These are phyloP conservation scores for Powellomyces hirtus DNA, from an alignment of 192 early-diverging fungal genomes.

Conservation along the genomic window DNA sequence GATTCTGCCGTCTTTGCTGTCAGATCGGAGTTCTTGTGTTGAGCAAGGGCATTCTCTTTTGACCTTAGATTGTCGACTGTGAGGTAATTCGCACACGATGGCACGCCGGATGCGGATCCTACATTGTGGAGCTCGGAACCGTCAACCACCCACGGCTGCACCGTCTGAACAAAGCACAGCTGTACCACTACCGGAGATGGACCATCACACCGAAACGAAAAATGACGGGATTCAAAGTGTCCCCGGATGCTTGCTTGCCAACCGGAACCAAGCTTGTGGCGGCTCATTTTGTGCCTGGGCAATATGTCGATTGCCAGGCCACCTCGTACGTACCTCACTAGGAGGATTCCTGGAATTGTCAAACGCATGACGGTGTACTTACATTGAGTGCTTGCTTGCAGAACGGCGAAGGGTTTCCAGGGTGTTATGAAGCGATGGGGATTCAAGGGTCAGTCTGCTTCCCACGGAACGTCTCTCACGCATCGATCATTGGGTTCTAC, in stretches of 20 bases:
- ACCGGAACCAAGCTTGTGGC: slow-evolving; percentile 66
- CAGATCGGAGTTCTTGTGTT: not conserved
- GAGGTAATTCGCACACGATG: slow-evolving; percentile 46
- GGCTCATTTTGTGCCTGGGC: slow-evolving; percentile 92
- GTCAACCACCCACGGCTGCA: slow-evolving; percentile 36
- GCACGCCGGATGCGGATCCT: slow-evolving; percentile 31
- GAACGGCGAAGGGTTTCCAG: slow-evolving; percentile 91
- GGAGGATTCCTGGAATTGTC: too few species aligned
- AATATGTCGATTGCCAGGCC: slow-evolving; percentile 88
- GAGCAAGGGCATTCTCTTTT: not conserved
- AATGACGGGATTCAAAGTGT: slow-evolving; percentile 79
- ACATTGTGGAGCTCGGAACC: slow-evolving; percentile 48
- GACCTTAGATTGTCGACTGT: slow-evolving; percentile 42
- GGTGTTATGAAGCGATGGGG: slow-evolving; percentile 98
- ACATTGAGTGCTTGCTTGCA: too few species aligned
- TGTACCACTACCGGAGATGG: slow-evolving; percentile 71
- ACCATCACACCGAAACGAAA: slow-evolving; percentile 75
- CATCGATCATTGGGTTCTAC: slow-evolving; percentile 89
- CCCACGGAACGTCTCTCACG: slow-evolving; percentile 88
- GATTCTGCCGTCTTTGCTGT: not conserved
- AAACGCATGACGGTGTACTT: too few species aligned
- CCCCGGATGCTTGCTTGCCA: slow-evolving; percentile 81
- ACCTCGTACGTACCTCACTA: too few species aligned
- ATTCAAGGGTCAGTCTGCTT: slow-evolving; percentile 87
- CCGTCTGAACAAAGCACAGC: slow-evolving; percentile 67